phyloP scores from a whole-genome alignment of 2,329 filamentous ascomycete genomes.

The Periconia sp. region DNA sequence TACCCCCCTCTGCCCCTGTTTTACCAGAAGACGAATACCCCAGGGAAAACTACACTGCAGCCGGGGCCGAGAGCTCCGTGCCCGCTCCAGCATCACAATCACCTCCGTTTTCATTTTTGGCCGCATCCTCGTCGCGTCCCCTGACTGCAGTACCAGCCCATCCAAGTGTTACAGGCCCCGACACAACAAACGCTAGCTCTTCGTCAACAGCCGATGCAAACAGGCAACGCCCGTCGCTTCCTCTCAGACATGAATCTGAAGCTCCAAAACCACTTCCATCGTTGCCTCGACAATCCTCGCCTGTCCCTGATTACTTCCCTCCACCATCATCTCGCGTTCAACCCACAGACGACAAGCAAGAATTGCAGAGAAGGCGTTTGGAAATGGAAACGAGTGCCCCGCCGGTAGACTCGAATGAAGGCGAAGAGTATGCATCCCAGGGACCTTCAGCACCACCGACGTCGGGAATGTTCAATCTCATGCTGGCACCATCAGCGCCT shows the following conservation, averaged over 20 bases:
- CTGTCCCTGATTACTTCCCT: conserved; percentile 28
- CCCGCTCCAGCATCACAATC: conserved; percentile 25
- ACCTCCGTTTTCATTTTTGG: conserved; percentile 30
- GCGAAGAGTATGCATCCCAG: conserved; percentile 22
- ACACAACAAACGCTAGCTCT: conserved; percentile 19
- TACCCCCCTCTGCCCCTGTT: conserved; percentile 40
- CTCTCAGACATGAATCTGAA: conserved; percentile 10
- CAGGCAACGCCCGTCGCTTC: conserved; percentile 7
- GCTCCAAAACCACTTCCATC: conserved; percentile 22
- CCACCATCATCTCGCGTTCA: conserved; percentile 34
- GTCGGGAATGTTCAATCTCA: conserved; percentile 8
- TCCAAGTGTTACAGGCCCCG: conserved; percentile 18
- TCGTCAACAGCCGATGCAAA: conserved; percentile 26
- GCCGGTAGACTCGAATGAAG: conserved; percentile 17
- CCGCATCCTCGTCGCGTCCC: conserved; percentile 12
- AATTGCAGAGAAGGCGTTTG: conserved; percentile 60
- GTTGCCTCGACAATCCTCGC: conserved; percentile 19
- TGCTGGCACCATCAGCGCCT: conserved; percentile 32
- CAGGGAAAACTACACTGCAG: conserved; percentile 21
- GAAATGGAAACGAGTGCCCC: conserved; percentile 48
- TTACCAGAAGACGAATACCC: conserved; percentile 37
- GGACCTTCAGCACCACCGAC: conserved; percentile 22
- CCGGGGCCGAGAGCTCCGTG: conserved; percentile 21
- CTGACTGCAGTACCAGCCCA: conserved; percentile 13
- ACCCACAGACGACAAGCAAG: conserved; percentile 73